Evolutionary conservation across 345 rosid species (phyloP), one percentile per base, ranked within the genome.

Genomic region (Melastoma malabathricum): DNA sequence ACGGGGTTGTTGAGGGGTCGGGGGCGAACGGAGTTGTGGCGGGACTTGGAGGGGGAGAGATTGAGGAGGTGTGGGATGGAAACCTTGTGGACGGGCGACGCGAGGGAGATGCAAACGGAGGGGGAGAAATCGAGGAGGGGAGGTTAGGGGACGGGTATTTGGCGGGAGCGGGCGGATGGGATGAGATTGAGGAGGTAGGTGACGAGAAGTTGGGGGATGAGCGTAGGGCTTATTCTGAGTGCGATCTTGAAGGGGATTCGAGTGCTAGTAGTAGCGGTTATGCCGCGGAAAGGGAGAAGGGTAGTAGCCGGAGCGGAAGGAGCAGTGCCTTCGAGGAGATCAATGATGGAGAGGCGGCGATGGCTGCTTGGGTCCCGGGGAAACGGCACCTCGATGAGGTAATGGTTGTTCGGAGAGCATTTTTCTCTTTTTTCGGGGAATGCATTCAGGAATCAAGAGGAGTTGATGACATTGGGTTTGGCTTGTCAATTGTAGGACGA

Each of bases 201-300:
- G 41, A 34, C 61, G 52, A 50, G 59, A 63, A 48, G 61, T 20
- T 43, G 20, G 34, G 25, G 66, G 56, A 47, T 17, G 60, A 65
- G 66, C 23, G 62, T 55, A 68, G 75, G 69, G 64, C 56, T 64
- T 78, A 71, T 53, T 69, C 71, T 63, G 86, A 73, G 61, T 57
- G 72, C 49, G 82, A 75, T 47, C 59, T 68, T 62, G 86, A 73
- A 52, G 58, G 69, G 51, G 81, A 75, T 52, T 60, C 73, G 31
- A 87, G 94, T 61, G 90, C 98, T 17, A 81, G 86, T 47, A 92
- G 95, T 51, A 87, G 98, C 29, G 96, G 98, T 9, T 92, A 87
- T 54, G 98, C 86, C 3, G 97, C 88, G 12, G 41, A 34, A 34
- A 34, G 41, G 19, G 97, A 73, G 79, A 81, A 90, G 78, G 96